phyloP scores from a whole-genome alignment of 192 early-diverging fungal genomes.

The Entomortierella parvispora region DNA sequence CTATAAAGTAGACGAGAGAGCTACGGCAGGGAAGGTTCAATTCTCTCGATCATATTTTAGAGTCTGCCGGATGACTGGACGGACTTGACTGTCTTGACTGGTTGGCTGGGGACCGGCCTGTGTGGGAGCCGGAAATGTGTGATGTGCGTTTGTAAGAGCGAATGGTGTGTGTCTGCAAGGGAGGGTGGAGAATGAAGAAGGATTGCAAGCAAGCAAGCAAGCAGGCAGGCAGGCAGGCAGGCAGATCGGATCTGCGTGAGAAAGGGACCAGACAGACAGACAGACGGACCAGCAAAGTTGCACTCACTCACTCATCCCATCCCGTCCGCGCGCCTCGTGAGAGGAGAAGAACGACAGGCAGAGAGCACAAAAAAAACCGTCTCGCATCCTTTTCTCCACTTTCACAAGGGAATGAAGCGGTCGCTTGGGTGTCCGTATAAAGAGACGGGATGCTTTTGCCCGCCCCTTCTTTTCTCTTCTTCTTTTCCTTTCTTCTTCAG shows the following conservation, averaged over 20 bases:
- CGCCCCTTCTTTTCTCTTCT: background rate
- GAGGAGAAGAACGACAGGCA: background rate
- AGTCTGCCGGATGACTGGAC: background rate
- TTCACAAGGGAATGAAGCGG: constrained; percentile 5
- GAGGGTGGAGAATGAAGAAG: too few relatives aligned
- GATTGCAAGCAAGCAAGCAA: too few relatives aligned
- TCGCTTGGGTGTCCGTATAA: constrained; percentile 1
- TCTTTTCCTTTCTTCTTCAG: constrained; percentile 4
- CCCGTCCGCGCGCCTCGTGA: too few relatives aligned
- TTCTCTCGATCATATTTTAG: background rate
- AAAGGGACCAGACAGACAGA: too few relatives aligned
- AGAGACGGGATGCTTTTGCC: background rate
- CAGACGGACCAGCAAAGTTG: too few relatives aligned
- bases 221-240: too few relatives aligned
- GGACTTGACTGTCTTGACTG: background rate
- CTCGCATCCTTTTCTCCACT: background rate
- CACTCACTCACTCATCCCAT: too few relatives aligned
- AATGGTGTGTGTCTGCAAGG: too few relatives aligned
- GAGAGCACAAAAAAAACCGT: background rate
- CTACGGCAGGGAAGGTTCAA: too few relatives aligned
- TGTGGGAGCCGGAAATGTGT: background rate
- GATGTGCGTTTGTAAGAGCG: too few relatives aligned
- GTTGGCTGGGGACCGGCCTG: background rate
- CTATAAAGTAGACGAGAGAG: too few relatives aligned
- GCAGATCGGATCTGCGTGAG: constrained; percentile 2